Percentiles rank a stretch among this genome's conserved stretches.
phyloP scores from a whole-genome alignment of 805 yeast genomes.

The Candida vartiovaarae region DNA sequence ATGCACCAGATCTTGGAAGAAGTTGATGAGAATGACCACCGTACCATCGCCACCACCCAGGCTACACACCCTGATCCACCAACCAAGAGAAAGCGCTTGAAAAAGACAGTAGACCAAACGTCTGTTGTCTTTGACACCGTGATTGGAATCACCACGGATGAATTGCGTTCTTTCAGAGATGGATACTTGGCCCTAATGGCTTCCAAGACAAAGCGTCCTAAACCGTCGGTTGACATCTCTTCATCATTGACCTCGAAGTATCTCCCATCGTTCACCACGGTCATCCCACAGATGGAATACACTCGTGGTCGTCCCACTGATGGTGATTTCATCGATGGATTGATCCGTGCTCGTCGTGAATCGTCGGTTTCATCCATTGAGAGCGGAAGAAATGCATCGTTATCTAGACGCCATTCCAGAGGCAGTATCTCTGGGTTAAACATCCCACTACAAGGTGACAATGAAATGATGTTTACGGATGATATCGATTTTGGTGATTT shows the following conservation, averaged over 20 bases:
- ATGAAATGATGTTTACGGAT: neutral
- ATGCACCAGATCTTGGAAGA: constrained; percentile 12
- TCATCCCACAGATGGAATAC: neutral
- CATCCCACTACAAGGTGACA: constrained; percentile 8
- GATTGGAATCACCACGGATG: constrained; percentile 17
- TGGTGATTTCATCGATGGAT: constrained; percentile 20
- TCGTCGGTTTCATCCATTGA: constrained; percentile 14
- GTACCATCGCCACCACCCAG: too few relatives aligned
- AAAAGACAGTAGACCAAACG: constrained; percentile 3
- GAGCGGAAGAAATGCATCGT: constrained; percentile 18
- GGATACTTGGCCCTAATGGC: constrained; percentile 15
- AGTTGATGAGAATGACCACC: neutral
- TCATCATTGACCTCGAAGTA: neutral
- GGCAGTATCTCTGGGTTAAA: constrained; percentile 17
- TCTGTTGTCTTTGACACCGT: constrained; percentile 12
- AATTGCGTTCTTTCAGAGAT: constrained; percentile 20
- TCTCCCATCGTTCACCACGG: neutral
- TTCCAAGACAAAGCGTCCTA: neutral
- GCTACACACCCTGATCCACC: neutral
- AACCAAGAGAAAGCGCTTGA: neutral
- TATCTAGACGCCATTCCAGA: constrained; percentile 20
- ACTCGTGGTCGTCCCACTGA: constrained; percentile 10
- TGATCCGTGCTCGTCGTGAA: constrained; percentile 16
- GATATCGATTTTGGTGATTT: constrained; percentile 3
- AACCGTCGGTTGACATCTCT: neutral